These are phyloP conservation scores for Trichoderma atrobrunneum DNA, from an alignment of 2,329 filamentous ascomycete genomes.

Conservation along the genomic window DNA sequence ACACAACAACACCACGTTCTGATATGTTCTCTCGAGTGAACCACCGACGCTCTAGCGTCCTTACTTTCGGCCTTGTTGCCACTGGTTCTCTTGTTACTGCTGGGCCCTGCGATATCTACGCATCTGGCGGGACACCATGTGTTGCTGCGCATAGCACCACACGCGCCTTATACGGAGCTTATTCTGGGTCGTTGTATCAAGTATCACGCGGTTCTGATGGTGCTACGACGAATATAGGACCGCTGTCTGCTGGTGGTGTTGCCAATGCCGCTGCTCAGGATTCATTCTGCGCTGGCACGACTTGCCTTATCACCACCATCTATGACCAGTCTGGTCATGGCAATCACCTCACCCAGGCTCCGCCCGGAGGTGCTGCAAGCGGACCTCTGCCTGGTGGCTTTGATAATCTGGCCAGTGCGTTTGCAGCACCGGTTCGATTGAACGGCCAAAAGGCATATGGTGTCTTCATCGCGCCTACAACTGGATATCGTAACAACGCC, in stretches of 20 bases:
- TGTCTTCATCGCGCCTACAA: constrained; percentile 2
- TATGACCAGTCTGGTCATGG: constrained; percentile 9
- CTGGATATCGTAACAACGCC: constrained; percentile 9
- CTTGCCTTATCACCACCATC: constrained; percentile 6
- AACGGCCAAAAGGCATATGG: constrained; percentile 13
- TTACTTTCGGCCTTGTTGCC: neutral
- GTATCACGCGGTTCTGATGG: constrained; percentile 8
- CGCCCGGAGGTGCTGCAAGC: neutral
- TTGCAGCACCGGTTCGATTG: neutral
- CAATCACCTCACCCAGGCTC: constrained; percentile 5
- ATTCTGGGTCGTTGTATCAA: neutral
- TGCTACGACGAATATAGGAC: neutral
- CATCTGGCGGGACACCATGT: constrained; percentile 2
- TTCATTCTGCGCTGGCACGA: constrained; percentile 7
- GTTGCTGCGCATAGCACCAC: constrained; percentile 13
- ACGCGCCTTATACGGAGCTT: neutral
- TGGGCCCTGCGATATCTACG: constrained; percentile 2
- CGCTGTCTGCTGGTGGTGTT: neutral
- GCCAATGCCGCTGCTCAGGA: constrained; percentile 15
- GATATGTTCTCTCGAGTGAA: neutral
- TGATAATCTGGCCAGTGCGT: neutral
- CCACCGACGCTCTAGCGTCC: neutral
- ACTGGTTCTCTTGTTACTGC: neutral
- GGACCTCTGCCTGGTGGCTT: neutral
- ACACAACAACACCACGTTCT: neutral